Conservation (phyloP, 2,329 filamentous ascomycete species). For the Fusarium buharicum region DNA sequence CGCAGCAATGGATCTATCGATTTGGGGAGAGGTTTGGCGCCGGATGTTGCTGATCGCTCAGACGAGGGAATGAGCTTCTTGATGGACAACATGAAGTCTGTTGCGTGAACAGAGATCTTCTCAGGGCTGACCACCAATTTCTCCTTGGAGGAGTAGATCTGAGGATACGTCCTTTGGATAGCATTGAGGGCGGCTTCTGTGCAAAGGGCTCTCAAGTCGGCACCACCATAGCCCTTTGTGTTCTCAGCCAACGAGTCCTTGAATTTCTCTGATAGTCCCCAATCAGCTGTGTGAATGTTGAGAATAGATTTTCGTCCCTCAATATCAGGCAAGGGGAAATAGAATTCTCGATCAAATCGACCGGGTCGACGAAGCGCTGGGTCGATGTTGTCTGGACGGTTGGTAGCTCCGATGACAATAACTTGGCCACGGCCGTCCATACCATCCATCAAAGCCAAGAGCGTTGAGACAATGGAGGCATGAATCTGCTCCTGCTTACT, state of each 20-base stretch:
- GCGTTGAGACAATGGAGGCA: constrained; percentile 93
- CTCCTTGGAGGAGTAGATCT: constrained; percentile 91
- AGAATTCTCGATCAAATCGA: constrained; percentile 96
- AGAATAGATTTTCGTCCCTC: constrained; percentile 86
- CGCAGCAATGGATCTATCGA: constrained; percentile 83
- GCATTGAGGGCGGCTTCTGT: constrained; percentile 96
- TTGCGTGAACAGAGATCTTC: constrained; percentile 86
- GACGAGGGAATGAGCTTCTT: constrained; percentile 97
- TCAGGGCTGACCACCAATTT: constrained; percentile 89
- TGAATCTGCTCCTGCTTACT: constrained; percentile 99
- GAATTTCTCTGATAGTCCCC: constrained; percentile 83
- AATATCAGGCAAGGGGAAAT: constrained; percentile 90
- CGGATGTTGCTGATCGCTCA: constrained; percentile 86
- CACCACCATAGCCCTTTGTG: constrained; percentile 97
- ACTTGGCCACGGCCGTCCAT: constrained; percentile 99
- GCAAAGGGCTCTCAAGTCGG: constrained; percentile 91
- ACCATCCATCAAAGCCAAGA: constrained; percentile 95
- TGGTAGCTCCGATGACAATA: constrained; percentile 98
- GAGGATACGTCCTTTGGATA: constrained; percentile 93
- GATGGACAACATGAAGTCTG: constrained; percentile 96
- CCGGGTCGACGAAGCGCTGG: constrained; percentile 93
- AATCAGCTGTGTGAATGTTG: constrained; percentile 94
- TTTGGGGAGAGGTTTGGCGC: constrained; percentile 81
- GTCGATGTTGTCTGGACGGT: constrained; percentile 95
- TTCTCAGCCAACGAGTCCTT: constrained; percentile 85